phyloP scores from a whole-genome alignment of 2,329 filamentous ascomycete genomes.

The Scedosporium boydii region DNA sequence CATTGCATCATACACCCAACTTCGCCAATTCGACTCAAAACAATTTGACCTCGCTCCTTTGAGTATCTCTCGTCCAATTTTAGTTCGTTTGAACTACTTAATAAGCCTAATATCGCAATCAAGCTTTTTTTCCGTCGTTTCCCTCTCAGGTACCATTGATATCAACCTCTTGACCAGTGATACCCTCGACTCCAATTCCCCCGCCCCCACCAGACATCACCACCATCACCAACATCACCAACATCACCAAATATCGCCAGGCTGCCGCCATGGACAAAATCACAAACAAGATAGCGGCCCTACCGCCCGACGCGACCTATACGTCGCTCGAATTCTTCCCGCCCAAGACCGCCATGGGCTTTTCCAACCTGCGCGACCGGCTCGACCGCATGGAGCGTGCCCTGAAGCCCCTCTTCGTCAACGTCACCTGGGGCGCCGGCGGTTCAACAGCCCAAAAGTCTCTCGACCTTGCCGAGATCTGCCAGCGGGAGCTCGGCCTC shows the following conservation, averaged over 20 bases:
- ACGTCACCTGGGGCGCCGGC: slow-evolving; percentile 95
- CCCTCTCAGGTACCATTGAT: too few relatives aligned
- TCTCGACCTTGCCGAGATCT: slow-evolving; percentile 88
- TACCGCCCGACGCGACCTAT: slow-evolving; percentile 73
- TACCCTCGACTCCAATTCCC: neutral
- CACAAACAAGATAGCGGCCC: slow-evolving; percentile 85
- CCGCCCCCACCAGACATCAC: neutral
- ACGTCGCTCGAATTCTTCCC: slow-evolving; percentile 99
- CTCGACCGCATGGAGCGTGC: slow-evolving; percentile 92
- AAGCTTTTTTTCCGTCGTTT: too few relatives aligned
- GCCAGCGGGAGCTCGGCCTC: slow-evolving; percentile 81
- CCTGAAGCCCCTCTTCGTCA: slow-evolving; percentile 86
- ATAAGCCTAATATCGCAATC: neutral
- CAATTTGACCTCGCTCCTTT: neutral
- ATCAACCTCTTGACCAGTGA: too few relatives aligned
- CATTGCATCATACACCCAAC: neutral
- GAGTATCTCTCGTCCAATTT: neutral
- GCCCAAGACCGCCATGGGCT: slow-evolving; percentile 93
- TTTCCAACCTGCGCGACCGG: slow-evolving; percentile 84
- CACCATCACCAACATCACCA: neutral
- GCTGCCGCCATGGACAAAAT: slow-evolving; percentile 64
- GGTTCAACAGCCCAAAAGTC: slow-evolving; percentile 87
- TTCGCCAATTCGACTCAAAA: neutral
- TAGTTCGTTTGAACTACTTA: neutral
- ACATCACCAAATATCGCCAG: neutral